Percentiles rank a stretch among this genome's conserved stretches.
Evolutionary conservation across 805 yeast genomes (phyloP).

Genomic region (Candida germanica): DNA sequence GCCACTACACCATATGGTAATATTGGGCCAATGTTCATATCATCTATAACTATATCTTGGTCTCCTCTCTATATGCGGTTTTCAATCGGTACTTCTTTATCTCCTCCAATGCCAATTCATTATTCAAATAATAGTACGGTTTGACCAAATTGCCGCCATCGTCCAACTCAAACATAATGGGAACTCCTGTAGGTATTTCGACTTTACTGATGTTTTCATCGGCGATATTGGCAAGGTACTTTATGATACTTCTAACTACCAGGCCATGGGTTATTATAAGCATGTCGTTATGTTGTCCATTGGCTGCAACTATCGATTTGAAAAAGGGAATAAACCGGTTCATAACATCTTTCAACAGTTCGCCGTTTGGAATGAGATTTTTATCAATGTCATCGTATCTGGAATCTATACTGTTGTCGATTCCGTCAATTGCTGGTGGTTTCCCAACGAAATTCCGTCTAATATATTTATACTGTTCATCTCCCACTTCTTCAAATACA

Average conservation of each 20-base stretch:
- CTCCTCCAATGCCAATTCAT: constrained; percentile 36
- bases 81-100: constrained; percentile 36
- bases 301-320: constrained; percentile 22
- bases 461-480: constrained; percentile 36
- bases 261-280: constrained; percentile 43
- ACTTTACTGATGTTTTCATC: constrained; percentile 38
- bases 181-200: constrained; percentile 45
- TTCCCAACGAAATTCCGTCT: constrained; percentile 36
- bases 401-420: constrained; percentile 34
- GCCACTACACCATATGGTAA: no score
- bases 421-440: constrained; percentile 30
- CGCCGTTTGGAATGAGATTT: constrained; percentile 33
- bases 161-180: constrained; percentile 40
- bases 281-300: constrained; percentile 21
- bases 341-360: constrained; percentile 37
- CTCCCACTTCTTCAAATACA: constrained; percentile 33
- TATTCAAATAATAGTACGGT: constrained; percentile 37
- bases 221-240: constrained; percentile 32
- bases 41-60: no score
- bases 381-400: constrained; percentile 26
- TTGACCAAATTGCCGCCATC: constrained; percentile 25
- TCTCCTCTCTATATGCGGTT: constrained; percentile 9
- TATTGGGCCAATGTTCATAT: no score
- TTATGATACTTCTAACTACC: constrained; percentile 39
- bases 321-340: constrained; percentile 39